These are phyloP conservation scores for Pulveroboletus sp. DNA, from an alignment of 768 basidiomycete genomes.

Conservation along the genomic window DNA sequence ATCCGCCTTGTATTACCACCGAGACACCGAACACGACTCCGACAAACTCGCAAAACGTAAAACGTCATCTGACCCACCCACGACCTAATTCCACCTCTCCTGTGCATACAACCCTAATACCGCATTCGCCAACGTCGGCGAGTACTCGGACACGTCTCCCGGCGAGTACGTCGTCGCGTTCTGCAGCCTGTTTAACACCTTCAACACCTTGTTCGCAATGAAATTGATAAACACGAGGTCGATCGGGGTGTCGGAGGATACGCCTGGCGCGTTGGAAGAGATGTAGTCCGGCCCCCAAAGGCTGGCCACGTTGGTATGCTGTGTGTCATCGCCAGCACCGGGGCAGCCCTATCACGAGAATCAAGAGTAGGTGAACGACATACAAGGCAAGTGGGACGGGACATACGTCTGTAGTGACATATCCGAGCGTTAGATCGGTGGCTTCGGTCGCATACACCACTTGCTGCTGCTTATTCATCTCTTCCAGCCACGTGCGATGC, in stretches of 20 bases:
- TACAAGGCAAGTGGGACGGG: not conserved
- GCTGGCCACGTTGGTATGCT: constrained; percentile 60
- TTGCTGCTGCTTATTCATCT: constrained; percentile 42
- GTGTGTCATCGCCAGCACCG: constrained; percentile 71
- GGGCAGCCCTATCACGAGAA: constrained; percentile 52
- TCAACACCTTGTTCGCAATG: constrained; percentile 50
- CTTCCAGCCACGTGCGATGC: constrained; percentile 56
- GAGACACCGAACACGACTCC: too few relatives aligned
- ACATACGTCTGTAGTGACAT: constrained; percentile 69
- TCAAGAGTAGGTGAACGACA: not conserved
- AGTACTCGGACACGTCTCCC: constrained; percentile 55
- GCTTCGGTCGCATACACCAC: constrained; percentile 27
- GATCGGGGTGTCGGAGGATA: constrained; percentile 48
- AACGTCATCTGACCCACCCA: too few relatives aligned
- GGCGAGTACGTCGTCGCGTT: constrained; percentile 45
- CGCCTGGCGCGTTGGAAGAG: constrained; percentile 49
- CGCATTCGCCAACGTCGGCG: constrained; percentile 39
- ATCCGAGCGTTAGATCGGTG: constrained; percentile 64
- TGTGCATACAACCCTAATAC: constrained; percentile 37
- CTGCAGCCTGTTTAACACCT: constrained; percentile 57
- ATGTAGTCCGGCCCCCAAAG: constrained; percentile 57
- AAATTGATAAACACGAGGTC: constrained; percentile 80
- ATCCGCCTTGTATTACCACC: too few relatives aligned
- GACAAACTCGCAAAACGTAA: not conserved
- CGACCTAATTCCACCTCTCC: not conserved